Evolutionary conservation across 768 basidiomycete genomes (phyloP).

Genomic region (Trametopsis cervina): DNA sequence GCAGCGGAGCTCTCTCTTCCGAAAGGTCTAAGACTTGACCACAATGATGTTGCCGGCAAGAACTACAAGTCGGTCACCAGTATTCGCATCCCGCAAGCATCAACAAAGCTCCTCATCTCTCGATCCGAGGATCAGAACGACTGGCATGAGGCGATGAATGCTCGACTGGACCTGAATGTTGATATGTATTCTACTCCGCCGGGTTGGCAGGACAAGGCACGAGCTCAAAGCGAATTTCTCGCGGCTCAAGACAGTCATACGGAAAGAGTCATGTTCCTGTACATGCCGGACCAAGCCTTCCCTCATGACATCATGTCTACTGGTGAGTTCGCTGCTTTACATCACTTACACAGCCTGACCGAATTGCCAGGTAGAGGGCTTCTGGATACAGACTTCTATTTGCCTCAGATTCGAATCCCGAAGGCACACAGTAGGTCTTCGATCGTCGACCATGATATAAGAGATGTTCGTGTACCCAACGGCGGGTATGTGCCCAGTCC

Average conservation of each 20-base stretch:
- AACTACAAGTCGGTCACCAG: conserved; percentile 59
- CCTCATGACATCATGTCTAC: conserved; percentile 15
- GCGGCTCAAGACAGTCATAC: conserved; percentile 64
- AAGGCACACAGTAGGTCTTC: neutral
- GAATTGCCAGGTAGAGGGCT: conserved; percentile 18
- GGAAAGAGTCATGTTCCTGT: conserved; percentile 50
- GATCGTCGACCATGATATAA: neutral
- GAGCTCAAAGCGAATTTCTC: conserved; percentile 59
- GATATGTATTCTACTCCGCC: conserved; percentile 65
- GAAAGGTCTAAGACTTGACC: conserved; percentile 55
- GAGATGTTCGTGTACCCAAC: conserved; percentile 1
- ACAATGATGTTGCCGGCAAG: conserved; percentile 69
- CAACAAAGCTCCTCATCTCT: conserved; percentile 43
- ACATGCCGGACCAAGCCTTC: conserved; percentile 20
- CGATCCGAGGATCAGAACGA: conserved; percentile 30
- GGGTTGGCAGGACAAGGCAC: conserved; percentile 45
- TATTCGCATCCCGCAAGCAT: conserved; percentile 46
- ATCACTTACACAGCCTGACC: conserved; percentile 2
- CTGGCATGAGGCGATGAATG: conserved; percentile 64
- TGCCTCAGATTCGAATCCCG: conserved; percentile 32
- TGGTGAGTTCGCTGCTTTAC: conserved; percentile 13
- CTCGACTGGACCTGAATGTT: conserved; percentile 46
- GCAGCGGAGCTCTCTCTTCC: conserved; percentile 51
- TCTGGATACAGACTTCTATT: conserved; percentile 47
- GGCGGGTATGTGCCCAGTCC: neutral